Base-by-base conservation (phyloP, 73 alveolate species). In the Diophrys appendiculata region DNA sequence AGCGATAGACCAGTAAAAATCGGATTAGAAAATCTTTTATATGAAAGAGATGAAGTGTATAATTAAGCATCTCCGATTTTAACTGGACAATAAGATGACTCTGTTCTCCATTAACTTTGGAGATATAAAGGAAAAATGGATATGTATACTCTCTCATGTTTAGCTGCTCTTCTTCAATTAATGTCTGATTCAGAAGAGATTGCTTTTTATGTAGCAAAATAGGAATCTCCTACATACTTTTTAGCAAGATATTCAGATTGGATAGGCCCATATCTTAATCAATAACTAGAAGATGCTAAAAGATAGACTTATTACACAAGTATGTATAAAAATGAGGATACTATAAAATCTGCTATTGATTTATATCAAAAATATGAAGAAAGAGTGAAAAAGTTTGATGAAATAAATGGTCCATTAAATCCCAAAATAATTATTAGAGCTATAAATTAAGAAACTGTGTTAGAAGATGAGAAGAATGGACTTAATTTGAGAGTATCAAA, bases 211-310 rank as follows among this genome's bases (percentile, higher is more conserved):
- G 70, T 81, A 33, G 68, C 75, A 26, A 69, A 76, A 31, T 32
- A 76, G 0, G 81, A 84, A 24, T 92, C 96, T 8, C 84, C 88
- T 29, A 90, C 93, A 67, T 86, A 90, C 64, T 81, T 81, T 60
- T 72, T 0, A 25, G 86, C 89, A 29, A 43, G 82, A 26, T 90
- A 64, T 83, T 69, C 90, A 1, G 92, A 90, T 68, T 90, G 93
- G 91, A 55, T 90, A 82, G 70, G 87, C 54, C 87, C 87, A 2
- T 90, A 83, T 33, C 76, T 90, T 23, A 65, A 73, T n/a, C 33
- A 68, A 52, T 72, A 85, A 30, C 29, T 34, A n/a, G 71, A 56
- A 2, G 87, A 86, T 29, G 85, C 87, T 11, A 74, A 76, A 78
- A 78, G 55, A 53, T 28, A 56, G 24, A 54, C 31, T 34, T 65